Evolutionary conservation across 2,329 filamentous ascomycete genomes (phyloP).

Genomic region (Cercospora janseana): DNA sequence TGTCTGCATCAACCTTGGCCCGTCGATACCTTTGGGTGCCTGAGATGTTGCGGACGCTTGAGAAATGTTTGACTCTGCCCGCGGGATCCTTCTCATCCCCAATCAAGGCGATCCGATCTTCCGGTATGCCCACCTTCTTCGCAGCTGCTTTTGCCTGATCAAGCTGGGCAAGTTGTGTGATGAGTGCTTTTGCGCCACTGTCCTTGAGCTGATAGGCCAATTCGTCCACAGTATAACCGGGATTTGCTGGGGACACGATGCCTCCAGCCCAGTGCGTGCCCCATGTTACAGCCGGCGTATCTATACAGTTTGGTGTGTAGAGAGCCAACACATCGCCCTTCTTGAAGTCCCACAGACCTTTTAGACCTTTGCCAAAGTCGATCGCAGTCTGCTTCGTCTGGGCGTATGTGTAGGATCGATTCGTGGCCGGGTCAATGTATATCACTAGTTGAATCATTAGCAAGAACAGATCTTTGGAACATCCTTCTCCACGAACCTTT

Average conservation of each 20-base stretch:
- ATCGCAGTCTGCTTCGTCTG: conserved; percentile 64
- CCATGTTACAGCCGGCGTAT: conserved; percentile 74
- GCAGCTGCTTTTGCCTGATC: conserved; percentile 50
- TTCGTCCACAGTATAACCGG: conserved; percentile 78
- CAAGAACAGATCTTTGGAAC: not conserved
- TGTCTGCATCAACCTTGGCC: conserved; percentile 62
- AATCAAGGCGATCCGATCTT: conserved; percentile 71
- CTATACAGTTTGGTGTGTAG: conserved; percentile 82
- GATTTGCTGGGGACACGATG: conserved; percentile 79
- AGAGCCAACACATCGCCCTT: conserved; percentile 80
- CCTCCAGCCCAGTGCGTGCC: conserved; percentile 82
- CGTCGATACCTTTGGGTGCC: conserved; percentile 58
- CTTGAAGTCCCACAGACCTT: conserved; percentile 70
- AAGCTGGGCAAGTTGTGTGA: conserved; percentile 69
- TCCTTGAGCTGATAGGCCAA: conserved; percentile 81
- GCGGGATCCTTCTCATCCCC: conserved; percentile 65
- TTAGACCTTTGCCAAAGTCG: conserved; percentile 77
- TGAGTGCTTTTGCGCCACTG: conserved; percentile 68
- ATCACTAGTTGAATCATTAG: conserved; percentile 56
- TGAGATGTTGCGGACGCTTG: conserved; percentile 63
- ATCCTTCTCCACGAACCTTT: conserved; percentile 57
- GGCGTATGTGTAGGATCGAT: conserved; percentile 66
- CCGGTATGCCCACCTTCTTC: conserved; percentile 59
- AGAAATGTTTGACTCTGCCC: conserved; percentile 68
- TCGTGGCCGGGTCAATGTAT: conserved; percentile 71